phyloP scores from a whole-genome alignment of 2,329 filamentous ascomycete genomes.

The Myriosclerotinia curreyana region DNA sequence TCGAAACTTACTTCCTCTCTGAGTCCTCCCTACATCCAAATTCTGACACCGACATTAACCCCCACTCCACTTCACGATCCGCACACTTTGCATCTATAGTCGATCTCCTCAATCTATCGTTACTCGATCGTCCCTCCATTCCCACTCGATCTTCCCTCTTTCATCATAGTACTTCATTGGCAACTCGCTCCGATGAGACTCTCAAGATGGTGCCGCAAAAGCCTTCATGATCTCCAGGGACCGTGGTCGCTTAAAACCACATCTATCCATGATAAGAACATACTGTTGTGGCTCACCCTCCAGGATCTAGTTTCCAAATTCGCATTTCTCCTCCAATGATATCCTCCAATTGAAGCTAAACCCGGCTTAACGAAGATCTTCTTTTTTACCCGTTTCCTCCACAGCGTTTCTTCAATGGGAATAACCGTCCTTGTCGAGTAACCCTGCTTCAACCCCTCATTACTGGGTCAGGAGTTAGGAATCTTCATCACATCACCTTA shows the following conservation, averaged over 20 bases:
- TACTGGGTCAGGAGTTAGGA: too few species aligned
- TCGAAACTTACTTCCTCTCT: not conserved
- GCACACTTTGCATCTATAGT: not conserved
- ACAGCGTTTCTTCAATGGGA: not conserved
- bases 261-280: not conserved
- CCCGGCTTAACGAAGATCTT: not conserved
- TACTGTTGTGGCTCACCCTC: not conserved
- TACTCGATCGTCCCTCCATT: not conserved
- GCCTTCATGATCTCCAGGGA: constrained; percentile 1
- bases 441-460: not conserved
- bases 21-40: not conserved
- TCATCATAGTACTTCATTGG: not conserved
- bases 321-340: not conserved
- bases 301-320: not conserved
- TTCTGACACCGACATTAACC: not conserved
- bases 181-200: not conserved
- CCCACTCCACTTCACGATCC: not conserved
- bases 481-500: constrained; percentile 1
- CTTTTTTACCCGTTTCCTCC: not conserved
- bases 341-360: not conserved
- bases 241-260: not conserved
- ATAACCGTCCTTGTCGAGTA: not conserved
- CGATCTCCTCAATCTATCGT: not conserved
- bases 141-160: not conserved
- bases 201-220: not conserved